A percentile compares a stretch with the other conserved stretches of the same genome.
These are phyloP conservation scores for Omphalea diandra DNA, from an alignment of 441 rosid genomes.

Conservation along the genomic window DNA sequence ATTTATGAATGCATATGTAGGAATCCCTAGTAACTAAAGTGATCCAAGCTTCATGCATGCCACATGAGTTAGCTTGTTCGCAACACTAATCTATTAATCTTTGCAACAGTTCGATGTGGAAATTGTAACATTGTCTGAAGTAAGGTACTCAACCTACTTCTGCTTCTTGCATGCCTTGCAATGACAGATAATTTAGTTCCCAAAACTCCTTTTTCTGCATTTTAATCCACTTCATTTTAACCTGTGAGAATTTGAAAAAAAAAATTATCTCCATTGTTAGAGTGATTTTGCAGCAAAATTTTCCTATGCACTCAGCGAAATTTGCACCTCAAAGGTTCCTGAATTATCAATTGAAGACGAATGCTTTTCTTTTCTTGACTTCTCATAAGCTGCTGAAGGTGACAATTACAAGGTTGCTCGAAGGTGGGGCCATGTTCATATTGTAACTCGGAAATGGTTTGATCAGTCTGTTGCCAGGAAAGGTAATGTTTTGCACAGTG, in stretches of 20 bases:
- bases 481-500: constrained; percentile 50
- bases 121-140: neutral
- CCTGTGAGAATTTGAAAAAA: neutral
- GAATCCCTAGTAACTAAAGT: neutral
- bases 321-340: neutral
- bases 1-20: neutral
- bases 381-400: constrained; percentile 77
- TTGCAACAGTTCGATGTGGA: neutral
- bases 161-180: constrained; percentile 4
- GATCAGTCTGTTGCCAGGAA: constrained; percentile 78
- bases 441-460: constrained; percentile 88
- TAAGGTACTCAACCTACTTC: neutral
- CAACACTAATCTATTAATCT: neutral
- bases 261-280: neutral
- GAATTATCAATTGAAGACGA: neutral
- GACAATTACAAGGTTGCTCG: constrained; percentile 93
- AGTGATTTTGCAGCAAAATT: neutral
- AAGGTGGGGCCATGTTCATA: constrained; percentile 89
- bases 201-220: neutral
- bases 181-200: neutral
- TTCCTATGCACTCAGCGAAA: neutral
- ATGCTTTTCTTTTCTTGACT: constrained; percentile 52
- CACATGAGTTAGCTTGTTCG: neutral
- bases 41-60: neutral
- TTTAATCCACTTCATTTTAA: neutral